phyloP scores from a whole-genome alignment of 805 yeast species.

The Metschnikowia corniflorae region DNA sequence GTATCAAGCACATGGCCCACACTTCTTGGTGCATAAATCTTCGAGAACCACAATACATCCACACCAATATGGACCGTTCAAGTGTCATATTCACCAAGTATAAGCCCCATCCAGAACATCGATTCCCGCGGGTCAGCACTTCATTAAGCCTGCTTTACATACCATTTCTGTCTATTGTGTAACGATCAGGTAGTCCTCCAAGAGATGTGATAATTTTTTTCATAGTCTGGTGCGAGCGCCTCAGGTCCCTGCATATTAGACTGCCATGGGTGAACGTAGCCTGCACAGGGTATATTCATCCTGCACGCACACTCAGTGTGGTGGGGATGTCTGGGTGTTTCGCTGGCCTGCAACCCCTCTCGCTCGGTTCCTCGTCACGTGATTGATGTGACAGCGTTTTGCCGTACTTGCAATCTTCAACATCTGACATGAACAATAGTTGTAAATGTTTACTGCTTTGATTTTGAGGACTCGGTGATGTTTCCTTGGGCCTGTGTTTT shows the following conservation, averaged over 20 bases:
- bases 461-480: too few species aligned
- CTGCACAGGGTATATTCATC: not conserved
- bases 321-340: slow-evolving; percentile 11
- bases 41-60: too few species aligned
- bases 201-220: slow-evolving; percentile 18
- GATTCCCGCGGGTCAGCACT: not conserved
- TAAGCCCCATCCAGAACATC: not conserved
- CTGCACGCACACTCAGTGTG: too few species aligned
- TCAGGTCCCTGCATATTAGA: slow-evolving; percentile 3
- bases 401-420: slow-evolving; percentile 4
- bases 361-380: slow-evolving; percentile 7
- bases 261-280: slow-evolving; percentile 1
- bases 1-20: too few species aligned
- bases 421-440: too few species aligned
- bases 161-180: slow-evolving; percentile 22
- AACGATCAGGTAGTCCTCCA: slow-evolving; percentile 3
- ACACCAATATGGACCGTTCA: too few species aligned
- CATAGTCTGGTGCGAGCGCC: slow-evolving; percentile 12
- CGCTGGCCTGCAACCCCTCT: too few species aligned
- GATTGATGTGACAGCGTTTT: slow-evolving; percentile 15
- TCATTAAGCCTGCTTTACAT: slow-evolving; percentile 12
- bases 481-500: too few species aligned
- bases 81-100: too few species aligned
- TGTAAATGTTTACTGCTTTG: too few species aligned
- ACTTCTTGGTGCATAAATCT: too few species aligned